Evolutionary conservation across 768 basidiomycete species (phyloP), one percentile per base, ranked within the genome.

Genomic region (Phanerodontia chrysosporium): DNA sequence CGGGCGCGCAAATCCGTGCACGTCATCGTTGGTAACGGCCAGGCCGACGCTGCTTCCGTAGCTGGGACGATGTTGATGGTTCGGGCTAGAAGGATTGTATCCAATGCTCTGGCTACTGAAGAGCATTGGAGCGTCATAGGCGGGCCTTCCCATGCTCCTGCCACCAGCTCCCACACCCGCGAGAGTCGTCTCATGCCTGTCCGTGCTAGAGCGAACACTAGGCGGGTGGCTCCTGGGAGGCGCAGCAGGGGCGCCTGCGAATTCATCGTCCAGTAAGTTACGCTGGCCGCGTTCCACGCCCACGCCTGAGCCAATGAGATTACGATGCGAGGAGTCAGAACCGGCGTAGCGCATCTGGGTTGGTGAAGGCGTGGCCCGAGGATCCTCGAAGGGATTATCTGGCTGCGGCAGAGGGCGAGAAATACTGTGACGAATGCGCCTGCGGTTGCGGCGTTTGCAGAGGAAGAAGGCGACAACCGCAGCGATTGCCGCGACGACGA

Each of bases 401-500:
- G 64, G 66, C 39, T 62, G 59, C 16, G 67, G 65, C 28, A 63
- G 65, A 42, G 58, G 63, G 42, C 57, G 66, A 39, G 61, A 66
- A 60, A 62, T 70, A 36, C 62, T 65, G 48, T 58, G 45, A 39
- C 63, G 63, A 24, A 63, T 64, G 28, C 48, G 58, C n/a, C 58
- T 54, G 42, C 68, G 71, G 44, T 76, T 75, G 49, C 73, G 79
- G 9, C 75, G 74, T 30, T 76, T 79, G 46, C 78, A 57, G 48
- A 76, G 71, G 45, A 75, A 67, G 66, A 80, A 77, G 21, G 79
- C 64, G n/a, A 79, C 62, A 9, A 78, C 79, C 9, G 79, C 69
- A 8, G 77, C 63, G 24, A 85, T 61, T 0, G 75, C 77, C 1
- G 81, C 77, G 5, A 78, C 74, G 36, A 80, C 72, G 22, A 92